phyloP scores from a whole-genome alignment of 1,284 basidiomycete species.

The Ceratobasidium sp. region DNA sequence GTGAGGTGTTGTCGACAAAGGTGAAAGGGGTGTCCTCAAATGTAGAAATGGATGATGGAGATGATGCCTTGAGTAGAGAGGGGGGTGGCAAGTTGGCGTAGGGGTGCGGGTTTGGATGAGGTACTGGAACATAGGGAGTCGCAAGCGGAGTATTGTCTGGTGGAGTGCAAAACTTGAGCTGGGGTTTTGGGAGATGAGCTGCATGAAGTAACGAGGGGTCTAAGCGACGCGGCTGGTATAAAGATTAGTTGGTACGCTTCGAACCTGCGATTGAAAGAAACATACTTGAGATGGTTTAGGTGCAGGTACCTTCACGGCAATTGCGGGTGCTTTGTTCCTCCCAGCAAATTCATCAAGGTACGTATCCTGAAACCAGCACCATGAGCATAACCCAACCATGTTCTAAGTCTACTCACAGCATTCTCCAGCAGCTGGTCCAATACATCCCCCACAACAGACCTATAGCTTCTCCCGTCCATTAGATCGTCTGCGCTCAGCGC shows the following conservation, averaged over 20 bases:
- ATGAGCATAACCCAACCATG: slow-evolving; percentile 14
- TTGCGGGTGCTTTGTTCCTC: slow-evolving; percentile 54
- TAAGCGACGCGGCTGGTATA: slow-evolving; percentile 50
- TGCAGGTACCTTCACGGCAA: slow-evolving; percentile 59
- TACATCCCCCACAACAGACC: slow-evolving; percentile 78
- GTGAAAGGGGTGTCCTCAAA: slow-evolving; percentile 78
- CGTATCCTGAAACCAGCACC: slow-evolving; percentile 66
- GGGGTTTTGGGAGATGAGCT: slow-evolving; percentile 78
- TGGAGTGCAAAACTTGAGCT: slow-evolving; percentile 70
- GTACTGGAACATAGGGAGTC: slow-evolving; percentile 11
- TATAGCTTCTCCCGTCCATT: slow-evolving; percentile 74
- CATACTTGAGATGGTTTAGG: slow-evolving; percentile 37
- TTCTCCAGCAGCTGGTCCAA: slow-evolving; percentile 88
- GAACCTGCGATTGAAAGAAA: neutral
- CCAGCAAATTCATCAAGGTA: slow-evolving; percentile 84
- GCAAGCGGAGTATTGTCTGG: slow-evolving; percentile 62
- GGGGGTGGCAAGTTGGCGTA: slow-evolving; percentile 67
- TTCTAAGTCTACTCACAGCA: slow-evolving; percentile 64
- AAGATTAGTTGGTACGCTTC: slow-evolving; percentile 39
- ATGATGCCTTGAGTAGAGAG: slow-evolving; percentile 57
- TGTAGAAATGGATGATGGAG: slow-evolving; percentile 58
- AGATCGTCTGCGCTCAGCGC: slow-evolving; percentile 46
- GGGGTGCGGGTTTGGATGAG: slow-evolving; percentile 80
- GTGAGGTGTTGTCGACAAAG: slow-evolving; percentile 72
- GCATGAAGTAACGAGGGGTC: slow-evolving; percentile 67